phyloP scores from a whole-genome alignment of 23 red algal genomes.

The Gracilariopsis chorda region DNA sequence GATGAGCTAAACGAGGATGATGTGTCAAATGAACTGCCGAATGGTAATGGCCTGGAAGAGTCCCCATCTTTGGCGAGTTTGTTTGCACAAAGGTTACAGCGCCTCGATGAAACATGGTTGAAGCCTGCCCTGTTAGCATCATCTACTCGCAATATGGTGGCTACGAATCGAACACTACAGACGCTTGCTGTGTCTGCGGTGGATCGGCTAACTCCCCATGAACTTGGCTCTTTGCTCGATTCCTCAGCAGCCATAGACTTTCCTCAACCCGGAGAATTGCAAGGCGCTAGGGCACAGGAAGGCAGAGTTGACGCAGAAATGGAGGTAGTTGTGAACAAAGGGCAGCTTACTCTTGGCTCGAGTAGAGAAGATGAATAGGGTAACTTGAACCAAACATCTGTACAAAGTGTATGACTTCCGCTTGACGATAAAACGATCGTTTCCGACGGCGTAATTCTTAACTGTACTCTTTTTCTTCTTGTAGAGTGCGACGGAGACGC shows the following conservation, averaged over 20 bases:
- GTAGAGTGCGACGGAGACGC: conserved; percentile 11
- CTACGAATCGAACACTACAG: conserved; percentile 55
- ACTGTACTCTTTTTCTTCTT: background rate
- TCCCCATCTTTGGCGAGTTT: background rate
- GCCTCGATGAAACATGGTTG: conserved; percentile 51
- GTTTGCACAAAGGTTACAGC: conserved; percentile 6
- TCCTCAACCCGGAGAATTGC: background rate
- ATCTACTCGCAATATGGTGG: conserved; percentile 41
- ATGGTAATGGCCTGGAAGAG: background rate
- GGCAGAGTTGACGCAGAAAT: background rate
- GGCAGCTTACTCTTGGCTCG: conserved; percentile 20
- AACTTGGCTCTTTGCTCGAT: conserved; percentile 70
- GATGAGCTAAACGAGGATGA: conserved; percentile 5
- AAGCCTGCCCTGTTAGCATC: conserved; percentile 66
- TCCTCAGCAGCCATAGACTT: conserved; percentile 42
- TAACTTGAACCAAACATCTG: background rate
- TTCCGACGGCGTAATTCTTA: no score
- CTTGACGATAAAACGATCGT: background rate
- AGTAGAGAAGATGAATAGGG: background rate
- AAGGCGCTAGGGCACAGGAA: background rate
- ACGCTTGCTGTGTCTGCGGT: conserved; percentile 49
- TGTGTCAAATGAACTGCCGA: background rate
- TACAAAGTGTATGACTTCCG: background rate
- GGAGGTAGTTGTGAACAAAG: conserved; percentile 22
- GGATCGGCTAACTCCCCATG: conserved; percentile 48